A percentile compares a stretch with the other conserved stretches of the same genome.
Conservation (phyloP, 2,329 filamentous ascomycete species). For the Xylaria sp. region DNA sequence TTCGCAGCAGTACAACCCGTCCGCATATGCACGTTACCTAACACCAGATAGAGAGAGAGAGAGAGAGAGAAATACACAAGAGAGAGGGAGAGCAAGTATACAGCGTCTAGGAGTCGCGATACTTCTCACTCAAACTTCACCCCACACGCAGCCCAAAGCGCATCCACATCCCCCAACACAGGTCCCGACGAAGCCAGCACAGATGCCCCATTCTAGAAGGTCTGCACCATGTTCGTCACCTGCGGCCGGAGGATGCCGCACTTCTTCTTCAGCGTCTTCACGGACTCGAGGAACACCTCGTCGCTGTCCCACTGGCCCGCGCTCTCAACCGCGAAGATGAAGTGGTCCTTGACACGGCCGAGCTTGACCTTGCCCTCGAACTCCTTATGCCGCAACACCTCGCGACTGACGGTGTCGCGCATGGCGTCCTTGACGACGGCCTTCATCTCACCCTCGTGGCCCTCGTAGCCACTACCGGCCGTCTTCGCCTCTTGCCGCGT, state of each 20-base stretch:
- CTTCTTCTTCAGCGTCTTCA: constrained; percentile 81
- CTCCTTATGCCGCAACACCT: constrained; percentile 84
- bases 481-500: constrained; percentile 59
- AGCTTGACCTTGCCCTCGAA: constrained; percentile 95
- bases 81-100: no score
- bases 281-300: constrained; percentile 83
- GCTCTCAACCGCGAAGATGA: constrained; percentile 95
- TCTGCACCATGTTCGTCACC: constrained; percentile 56
- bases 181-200: background rate
- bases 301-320: constrained; percentile 93
- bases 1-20: constrained; percentile 18
- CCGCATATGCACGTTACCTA: constrained; percentile 17
- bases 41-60: background rate
- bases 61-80: background rate
- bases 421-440: constrained; percentile 84
- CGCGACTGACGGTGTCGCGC: constrained; percentile 91
- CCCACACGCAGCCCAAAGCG: background rate
- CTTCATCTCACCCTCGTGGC: constrained; percentile 72
- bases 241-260: constrained; percentile 68
- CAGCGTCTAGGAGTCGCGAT: no score
- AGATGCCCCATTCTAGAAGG: constrained; percentile 21
- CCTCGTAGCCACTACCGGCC: constrained; percentile 61
- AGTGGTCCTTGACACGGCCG: constrained; percentile 85
- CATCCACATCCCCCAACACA: background rate
- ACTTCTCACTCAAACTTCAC: background rate